phyloP scores from a whole-genome alignment of 257 asterid genomes.

The Solanum chmielewskii region DNA sequence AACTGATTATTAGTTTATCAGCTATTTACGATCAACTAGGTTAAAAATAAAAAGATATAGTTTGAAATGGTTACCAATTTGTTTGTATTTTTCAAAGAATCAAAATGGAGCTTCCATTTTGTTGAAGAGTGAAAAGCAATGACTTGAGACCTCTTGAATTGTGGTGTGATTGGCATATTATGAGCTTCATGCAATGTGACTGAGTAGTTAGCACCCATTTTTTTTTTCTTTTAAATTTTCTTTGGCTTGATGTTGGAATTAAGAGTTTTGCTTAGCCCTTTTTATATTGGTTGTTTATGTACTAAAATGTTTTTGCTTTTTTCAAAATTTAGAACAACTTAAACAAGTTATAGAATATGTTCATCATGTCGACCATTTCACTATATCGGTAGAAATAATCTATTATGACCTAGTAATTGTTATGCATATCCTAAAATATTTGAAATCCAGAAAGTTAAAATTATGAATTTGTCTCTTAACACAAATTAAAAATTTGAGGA shows the following conservation, averaged over 20 bases:
- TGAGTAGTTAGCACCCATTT: neutral
- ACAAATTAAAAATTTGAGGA: neutral
- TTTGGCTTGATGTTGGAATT: conserved; percentile 7
- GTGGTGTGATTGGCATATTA: neutral
- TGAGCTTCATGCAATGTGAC: neutral
- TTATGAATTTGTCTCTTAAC: neutral
- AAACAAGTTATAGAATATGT: conserved; percentile 24
- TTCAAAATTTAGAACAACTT: neutral
- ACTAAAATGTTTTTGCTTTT: neutral
- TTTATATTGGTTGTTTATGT: conserved; percentile 20
- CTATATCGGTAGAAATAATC: neutral
- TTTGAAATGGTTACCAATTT: conserved; percentile 17
- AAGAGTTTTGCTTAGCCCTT: neutral
- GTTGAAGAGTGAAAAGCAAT: conserved; percentile 34
- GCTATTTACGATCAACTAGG: neutral
- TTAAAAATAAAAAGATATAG: neutral
- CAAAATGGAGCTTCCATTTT: conserved; percentile 42
- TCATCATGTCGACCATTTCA: neutral
- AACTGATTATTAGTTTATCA: no score
- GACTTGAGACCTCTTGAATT: conserved; percentile 17
- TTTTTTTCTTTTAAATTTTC: neutral
- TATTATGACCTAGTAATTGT: neutral
- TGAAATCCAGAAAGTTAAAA: neutral
- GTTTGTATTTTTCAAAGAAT: conserved; percentile 22
- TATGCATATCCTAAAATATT: neutral